Evolutionary conservation across 805 yeast species (phyloP), one percentile per base, ranked within the genome.

Genomic region (Candida sithepensis): DNA sequence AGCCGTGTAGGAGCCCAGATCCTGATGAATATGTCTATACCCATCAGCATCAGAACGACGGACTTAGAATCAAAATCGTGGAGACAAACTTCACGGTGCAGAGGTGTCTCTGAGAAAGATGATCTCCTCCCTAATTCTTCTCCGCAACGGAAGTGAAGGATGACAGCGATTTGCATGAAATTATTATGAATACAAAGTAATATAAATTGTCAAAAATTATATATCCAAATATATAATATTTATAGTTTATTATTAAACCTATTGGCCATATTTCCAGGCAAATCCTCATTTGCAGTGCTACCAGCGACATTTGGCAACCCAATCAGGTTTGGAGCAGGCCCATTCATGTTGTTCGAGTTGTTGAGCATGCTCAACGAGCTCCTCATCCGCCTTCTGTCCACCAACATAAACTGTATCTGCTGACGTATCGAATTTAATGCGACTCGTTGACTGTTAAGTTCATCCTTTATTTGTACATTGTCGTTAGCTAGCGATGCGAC

Each of bases 361-460:
- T 10, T 19, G 24, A 42, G 23, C 23, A 40, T 49, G 12, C 48
- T 23, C 40, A 47, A n/a, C 2, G 55, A 47, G 4, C 49, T 40
- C 30, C 52, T 52, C 37, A 52, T 51, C 32, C 74, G 56, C 39
- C 74, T 66, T 48, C 77, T 66, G 19, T 72, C 70, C 48, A 75
- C 67, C 44, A 75, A 48, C 51, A 77, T 61, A 50, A 72, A 77
- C 51, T 77, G 82, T 30, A 78, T 60, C 53, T 78, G 82, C 50
- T 77, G 79, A 32, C 81, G 57, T 18, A 78, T 52, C 44, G 77
- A 73, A 51, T 69, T 72, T 40, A 78, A 60, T 30, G 71, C 62
- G 45, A 72, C 58, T 43, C 79, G 56, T 49, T 77, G 81, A 43
- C 66, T 59, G 48, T 67, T 73, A 52, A 78, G 50, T 46, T 78